Conservation (phyloP, 331 rosid species). For the Quercus lobata region DNA sequence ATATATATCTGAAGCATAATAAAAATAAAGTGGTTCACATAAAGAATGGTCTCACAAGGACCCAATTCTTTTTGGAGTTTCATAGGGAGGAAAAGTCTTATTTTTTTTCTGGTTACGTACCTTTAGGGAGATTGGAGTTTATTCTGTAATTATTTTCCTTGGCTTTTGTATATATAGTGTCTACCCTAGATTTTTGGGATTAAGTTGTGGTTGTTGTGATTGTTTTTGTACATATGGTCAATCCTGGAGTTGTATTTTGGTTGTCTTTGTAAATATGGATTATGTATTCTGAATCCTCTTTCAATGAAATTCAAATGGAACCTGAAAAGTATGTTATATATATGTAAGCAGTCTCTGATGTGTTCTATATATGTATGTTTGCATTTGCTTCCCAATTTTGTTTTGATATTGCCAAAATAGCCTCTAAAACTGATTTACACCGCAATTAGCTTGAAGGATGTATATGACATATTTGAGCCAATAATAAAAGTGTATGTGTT, state of each 20-base stretch:
- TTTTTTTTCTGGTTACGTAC: background rate
- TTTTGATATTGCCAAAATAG: background rate
- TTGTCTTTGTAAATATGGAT: slow-evolving; percentile 30
- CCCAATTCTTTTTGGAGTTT: slow-evolving; percentile 30
- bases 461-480: too few species aligned
- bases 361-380: background rate
- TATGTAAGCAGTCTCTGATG: background rate
- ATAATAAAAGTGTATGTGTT: too few species aligned
- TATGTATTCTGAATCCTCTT: slow-evolving; percentile 20
- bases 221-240: background rate
- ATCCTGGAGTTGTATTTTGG: background rate
- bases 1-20: background rate
- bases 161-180: slow-evolving; percentile 4
- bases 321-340: background rate
- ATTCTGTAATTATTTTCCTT: background rate
- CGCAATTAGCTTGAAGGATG: too few species aligned
- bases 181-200: background rate
- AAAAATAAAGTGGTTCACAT: slow-evolving; percentile 26
- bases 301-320: slow-evolving; percentile 22
- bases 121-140: slow-evolving; percentile 2
- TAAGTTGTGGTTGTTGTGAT: background rate
- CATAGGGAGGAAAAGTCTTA: slow-evolving; percentile 2
- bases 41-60: slow-evolving; percentile 8
- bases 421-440: background rate
- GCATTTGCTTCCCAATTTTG: background rate